Base-by-base conservation (phyloP, 768 basidiomycete species). In the Lentinus brumalis region DNA sequence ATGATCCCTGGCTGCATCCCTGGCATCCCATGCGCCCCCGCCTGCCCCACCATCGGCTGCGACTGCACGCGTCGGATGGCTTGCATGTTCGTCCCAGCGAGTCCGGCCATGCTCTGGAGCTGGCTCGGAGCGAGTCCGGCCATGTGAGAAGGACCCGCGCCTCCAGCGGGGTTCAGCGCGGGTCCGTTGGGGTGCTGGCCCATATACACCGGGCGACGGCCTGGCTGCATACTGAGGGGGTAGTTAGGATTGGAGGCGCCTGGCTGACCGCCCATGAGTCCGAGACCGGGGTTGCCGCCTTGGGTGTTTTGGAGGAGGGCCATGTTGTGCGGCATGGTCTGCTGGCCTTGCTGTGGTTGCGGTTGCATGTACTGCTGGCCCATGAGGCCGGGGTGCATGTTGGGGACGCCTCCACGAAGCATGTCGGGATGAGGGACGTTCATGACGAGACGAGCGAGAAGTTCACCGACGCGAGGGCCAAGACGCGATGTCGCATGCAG, bases 51-150 rank as follows among this genome's bases (percentile, higher is more conserved):
- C 35, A 81, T 66, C 5, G 85, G 80, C 72, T 88, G 87, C 21
- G 86, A 84, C 60, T 77, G 74, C n/a, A 80, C 81, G 68, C 87
- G 82, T 59, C 87, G 82, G 49, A 81, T 70, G 18, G 63, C 66
- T 47, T 70, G 70, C 73, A 83, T 78, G 68, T 79, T 76, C 63
- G 67, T 71, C 47, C 54, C 56, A 50, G 65, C 66, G 56, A 76
- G 73, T 68, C 82, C 83, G 51, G 66, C 69, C 73, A 82, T 78
- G 64, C 69, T 60, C 67, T 76, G 79, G 53, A 79, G 72, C 67
- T 78, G 74, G 53, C 71, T 74, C 63, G 73, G 73, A 53, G 69
- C 72, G 62, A 71, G 53, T 9, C 70, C 71, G 52, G 64, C 67
- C 65, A 79, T 74, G 62, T 76, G 75, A 26, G 76, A 67, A n/a